These are phyloP conservation scores for Nakaseomyces kungkrabaensis DNA, from an alignment of 1,139 yeast genomes.

Conservation along the genomic window DNA sequence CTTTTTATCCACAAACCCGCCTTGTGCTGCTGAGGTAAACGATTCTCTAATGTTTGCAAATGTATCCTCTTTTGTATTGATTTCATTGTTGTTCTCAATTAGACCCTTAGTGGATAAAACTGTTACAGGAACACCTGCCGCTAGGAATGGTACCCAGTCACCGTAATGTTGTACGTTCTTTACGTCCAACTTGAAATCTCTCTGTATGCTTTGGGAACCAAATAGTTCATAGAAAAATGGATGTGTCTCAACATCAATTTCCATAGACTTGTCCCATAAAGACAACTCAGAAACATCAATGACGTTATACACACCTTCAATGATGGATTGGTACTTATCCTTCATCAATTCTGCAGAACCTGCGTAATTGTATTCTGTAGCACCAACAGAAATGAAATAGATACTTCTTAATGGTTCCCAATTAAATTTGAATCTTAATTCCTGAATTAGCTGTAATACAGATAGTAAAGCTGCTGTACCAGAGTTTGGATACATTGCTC, in stretches of 20 bases:
- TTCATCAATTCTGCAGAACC: slow-evolving; percentile 81
- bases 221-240: slow-evolving; percentile 48
- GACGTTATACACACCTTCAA: slow-evolving; percentile 58
- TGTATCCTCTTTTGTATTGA: not conserved
- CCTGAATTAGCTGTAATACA: slow-evolving; percentile 60
- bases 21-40: not conserved
- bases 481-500: slow-evolving; percentile 62
- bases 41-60: not conserved
- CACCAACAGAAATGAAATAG: slow-evolving; percentile 81
- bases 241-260: slow-evolving; percentile 50
- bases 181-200: slow-evolving; percentile 8
- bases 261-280: slow-evolving; percentile 55
- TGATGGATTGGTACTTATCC: slow-evolving; percentile 42
- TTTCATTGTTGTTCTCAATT: not conserved
- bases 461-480: slow-evolving; percentile 72
- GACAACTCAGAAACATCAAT: slow-evolving; percentile 46
- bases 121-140: slow-evolving; percentile 30
- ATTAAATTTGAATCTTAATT: slow-evolving; percentile 51
- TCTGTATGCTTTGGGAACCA: slow-evolving; percentile 9
- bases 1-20: not conserved
- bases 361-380: slow-evolving; percentile 68
- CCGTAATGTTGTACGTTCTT: slow-evolving; percentile 36
- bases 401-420: slow-evolving; percentile 86
- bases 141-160: slow-evolving; percentile 54
- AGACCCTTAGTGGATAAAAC: slow-evolving; percentile 21